These are phyloP conservation scores for Raphanus hybrid DNA, from an alignment of 441 rosid genomes.

Conservation along the genomic window DNA sequence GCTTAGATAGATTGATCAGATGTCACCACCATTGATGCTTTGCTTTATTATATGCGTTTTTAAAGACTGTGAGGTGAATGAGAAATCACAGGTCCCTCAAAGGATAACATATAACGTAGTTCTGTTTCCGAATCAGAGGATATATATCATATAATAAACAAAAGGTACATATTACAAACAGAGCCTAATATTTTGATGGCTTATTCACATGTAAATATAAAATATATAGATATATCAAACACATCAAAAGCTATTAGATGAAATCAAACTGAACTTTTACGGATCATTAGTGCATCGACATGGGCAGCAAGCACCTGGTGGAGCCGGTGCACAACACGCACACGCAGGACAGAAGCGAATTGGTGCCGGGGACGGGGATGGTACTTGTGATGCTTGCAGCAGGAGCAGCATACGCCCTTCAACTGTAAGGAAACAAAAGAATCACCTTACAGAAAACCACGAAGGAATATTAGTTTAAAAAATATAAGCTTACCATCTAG, in stretches of 20 bases:
- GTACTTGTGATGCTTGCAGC: background rate
- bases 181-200: background rate
- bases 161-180: background rate
- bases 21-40: background rate
- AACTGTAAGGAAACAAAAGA: background rate
- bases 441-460: background rate
- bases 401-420: conserved; percentile 18
- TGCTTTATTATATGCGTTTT: background rate
- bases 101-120: background rate
- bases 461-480: background rate
- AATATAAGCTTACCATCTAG: conserved; percentile 24
- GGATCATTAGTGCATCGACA: conserved; percentile 27
- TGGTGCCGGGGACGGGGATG: background rate
- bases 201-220: conserved; percentile 1
- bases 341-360: conserved; percentile 20
- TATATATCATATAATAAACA: background rate
- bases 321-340: conserved; percentile 38
- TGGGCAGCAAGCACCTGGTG: conserved; percentile 37
- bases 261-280: conserved; percentile 2
- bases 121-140: background rate
- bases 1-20: background rate
- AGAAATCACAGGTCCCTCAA: background rate
- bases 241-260: conserved; percentile 1
- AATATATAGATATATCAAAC: conserved; percentile 5
- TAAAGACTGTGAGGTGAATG: background rate